phyloP scores from a whole-genome alignment of 2,329 filamentous ascomycete genomes.

The Xylariomycetidae sp. region DNA sequence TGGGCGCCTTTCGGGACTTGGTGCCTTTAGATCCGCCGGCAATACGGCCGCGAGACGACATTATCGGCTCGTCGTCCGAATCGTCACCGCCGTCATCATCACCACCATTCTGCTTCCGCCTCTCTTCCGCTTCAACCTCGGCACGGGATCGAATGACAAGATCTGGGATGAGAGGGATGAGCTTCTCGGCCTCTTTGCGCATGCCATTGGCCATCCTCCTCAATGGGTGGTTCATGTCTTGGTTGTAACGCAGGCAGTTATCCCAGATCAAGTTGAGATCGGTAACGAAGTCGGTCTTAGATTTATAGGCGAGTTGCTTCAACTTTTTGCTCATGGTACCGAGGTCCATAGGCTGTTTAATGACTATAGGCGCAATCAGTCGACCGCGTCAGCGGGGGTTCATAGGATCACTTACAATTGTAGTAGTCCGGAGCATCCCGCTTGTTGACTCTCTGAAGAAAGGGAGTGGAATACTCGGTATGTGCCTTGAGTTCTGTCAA shows the following conservation, averaged over 20 bases:
- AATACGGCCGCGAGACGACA: slow-evolving; percentile 91
- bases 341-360: slow-evolving; percentile 97
- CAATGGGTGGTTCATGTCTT: slow-evolving; percentile 78
- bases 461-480: slow-evolving; percentile 95
- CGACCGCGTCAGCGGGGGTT: slow-evolving; percentile 4
- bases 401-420: slow-evolving; percentile 56
- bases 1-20: slow-evolving; percentile 69
- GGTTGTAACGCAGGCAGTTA: slow-evolving; percentile 94
- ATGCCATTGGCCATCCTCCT: slow-evolving; percentile 92
- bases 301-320: slow-evolving; percentile 71
- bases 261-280: slow-evolving; percentile 95
- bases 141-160: slow-evolving; percentile 84
- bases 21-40: slow-evolving; percentile 73
- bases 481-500: slow-evolving; percentile 94
- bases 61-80: slow-evolving; percentile 95
- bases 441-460: slow-evolving; percentile 91
- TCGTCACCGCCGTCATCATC: slow-evolving; percentile 81
- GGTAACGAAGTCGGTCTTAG: slow-evolving; percentile 88
- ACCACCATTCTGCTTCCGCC: slow-evolving; percentile 79
- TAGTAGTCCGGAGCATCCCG: slow-evolving; percentile 95
- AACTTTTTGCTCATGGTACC: slow-evolving; percentile 98
- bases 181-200: slow-evolving; percentile 95
- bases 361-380: slow-evolving; percentile 51
- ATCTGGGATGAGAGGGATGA: slow-evolving; percentile 91
- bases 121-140: slow-evolving; percentile 84